Evolutionary conservation across 2,329 filamentous ascomycete species (phyloP).

Genomic region (Alternaria novae-zelandiae): DNA sequence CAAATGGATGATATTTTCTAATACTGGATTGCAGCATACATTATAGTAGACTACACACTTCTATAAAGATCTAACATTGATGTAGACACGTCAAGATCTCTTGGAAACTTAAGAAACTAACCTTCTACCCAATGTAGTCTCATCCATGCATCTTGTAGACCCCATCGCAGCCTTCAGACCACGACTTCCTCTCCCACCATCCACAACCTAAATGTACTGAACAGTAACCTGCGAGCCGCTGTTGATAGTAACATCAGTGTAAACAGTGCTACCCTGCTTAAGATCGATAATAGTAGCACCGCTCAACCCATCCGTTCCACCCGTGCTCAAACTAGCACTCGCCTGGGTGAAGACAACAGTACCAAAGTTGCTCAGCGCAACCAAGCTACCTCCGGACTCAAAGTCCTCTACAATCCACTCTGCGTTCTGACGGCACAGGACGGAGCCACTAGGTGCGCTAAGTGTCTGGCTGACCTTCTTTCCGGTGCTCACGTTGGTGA

Average conservation of each 20-base stretch:
- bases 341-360: not conserved
- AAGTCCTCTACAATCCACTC: conserved; percentile 60
- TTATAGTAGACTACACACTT: no score
- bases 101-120: no score
- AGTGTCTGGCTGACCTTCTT: conserved; percentile 61
- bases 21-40: no score
- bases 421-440: conserved; percentile 52
- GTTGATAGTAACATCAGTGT: conserved; percentile 4
- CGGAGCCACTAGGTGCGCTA: conserved; percentile 11
- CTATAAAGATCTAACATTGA: no score
- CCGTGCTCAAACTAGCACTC: not conserved
- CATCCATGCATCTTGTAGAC: not conserved
- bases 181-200: not conserved
- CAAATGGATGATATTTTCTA: no score
- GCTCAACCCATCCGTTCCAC: not conserved
- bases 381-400: not conserved
- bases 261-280: conserved; percentile 2
- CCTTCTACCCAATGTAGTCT: no score
- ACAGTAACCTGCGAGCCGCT: conserved; percentile 5
- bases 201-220: not conserved
- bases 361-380: not conserved
- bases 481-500: conserved; percentile 62
- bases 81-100: no score
- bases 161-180: not conserved
- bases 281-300: not conserved